phyloP scores from a whole-genome alignment of 2,329 filamentous ascomycete genomes.

The Claviceps spartinae region DNA sequence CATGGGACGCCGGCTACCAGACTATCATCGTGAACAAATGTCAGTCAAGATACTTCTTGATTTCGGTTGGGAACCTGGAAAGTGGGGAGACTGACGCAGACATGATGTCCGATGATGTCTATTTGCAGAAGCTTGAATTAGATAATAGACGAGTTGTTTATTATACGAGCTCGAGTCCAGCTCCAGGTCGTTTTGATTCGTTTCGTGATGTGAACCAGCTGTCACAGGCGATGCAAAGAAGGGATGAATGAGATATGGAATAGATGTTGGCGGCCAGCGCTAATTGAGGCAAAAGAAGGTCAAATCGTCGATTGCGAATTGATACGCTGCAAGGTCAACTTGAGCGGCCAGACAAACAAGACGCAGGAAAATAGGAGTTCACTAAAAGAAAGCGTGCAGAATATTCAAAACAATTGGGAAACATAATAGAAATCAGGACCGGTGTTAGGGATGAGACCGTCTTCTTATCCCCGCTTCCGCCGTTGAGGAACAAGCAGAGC shows the following conservation, averaged over 20 bases:
- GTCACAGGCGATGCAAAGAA: not conserved
- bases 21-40: conserved; percentile 22
- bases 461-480: conserved; percentile 15
- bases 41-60: not conserved
- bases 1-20: conserved; percentile 50
- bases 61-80: not conserved
- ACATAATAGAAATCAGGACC: conserved; percentile 13
- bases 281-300: not conserved
- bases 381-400: conserved; percentile 5
- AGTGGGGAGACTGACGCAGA: conserved; percentile 5
- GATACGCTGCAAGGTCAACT: not conserved
- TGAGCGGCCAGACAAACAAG: conserved; percentile 1
- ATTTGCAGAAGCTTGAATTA: not conserved
- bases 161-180: conserved; percentile 8
- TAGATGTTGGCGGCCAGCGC: not conserved
- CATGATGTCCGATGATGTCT: not conserved
- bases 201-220: not conserved
- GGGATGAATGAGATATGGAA: not conserved
- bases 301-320: not conserved
- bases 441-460: conserved; percentile 13
- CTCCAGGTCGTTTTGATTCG: conserved; percentile 7
- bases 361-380: not conserved
- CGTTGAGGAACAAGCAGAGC: not conserved
- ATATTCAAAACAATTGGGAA: conserved; percentile 11
- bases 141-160: not conserved